Base-by-base conservation (phyloP, 2,329 filamentous ascomycete genomes). In the Coccinonectria pachysandricola region DNA sequence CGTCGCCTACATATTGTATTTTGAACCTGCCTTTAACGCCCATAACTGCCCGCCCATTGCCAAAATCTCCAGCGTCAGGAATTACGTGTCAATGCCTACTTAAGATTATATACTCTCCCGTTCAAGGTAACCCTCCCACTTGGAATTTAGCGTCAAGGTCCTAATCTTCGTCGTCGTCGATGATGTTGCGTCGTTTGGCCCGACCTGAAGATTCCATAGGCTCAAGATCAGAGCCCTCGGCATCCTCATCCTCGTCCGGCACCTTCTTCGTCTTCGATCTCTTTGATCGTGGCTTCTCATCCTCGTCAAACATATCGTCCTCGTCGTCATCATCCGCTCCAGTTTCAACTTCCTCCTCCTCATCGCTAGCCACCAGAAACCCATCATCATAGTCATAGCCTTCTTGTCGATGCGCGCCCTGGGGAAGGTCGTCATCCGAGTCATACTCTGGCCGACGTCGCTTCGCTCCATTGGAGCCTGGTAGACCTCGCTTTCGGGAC, bases 311-410 rank as follows among this genome's bases (percentile, higher is more conserved):
- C 19, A 66, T 42, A 4, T 68, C 38, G 27, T 75, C 72, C 19
- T 75, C 72, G 1, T 80, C 75, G 12, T 76, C 75, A 1, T 78
- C 69, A 5, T 82, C 77, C 13, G 68, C 71, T 1, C 67, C 73
- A 3, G 64, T 71, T 16, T 68, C 72, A 32, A 63, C 57, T n/a
- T n/a, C n/a, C 20, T 71, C 72, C 21, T 86, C 82, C 32, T 84
- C 79, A 39, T 85, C 81, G 43, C 78, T 85, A 4, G 65, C 65
- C 4, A 79, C 82, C 30, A 88, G 69, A 49, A 88, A 88, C 31
- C 79, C 82, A 45, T 88, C 82, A 17, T 79, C 79, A 48, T 79
- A 68, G 36, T 87, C 81, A 48, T 88, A 88, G 38, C 84, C 79
- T 39, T 87, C 79, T 33, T 78, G 68, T 27, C 71, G 69, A 16